Conservation (phyloP, 495 filamentous ascomycete genomes). For the Lentithecium fluviatile region DNA sequence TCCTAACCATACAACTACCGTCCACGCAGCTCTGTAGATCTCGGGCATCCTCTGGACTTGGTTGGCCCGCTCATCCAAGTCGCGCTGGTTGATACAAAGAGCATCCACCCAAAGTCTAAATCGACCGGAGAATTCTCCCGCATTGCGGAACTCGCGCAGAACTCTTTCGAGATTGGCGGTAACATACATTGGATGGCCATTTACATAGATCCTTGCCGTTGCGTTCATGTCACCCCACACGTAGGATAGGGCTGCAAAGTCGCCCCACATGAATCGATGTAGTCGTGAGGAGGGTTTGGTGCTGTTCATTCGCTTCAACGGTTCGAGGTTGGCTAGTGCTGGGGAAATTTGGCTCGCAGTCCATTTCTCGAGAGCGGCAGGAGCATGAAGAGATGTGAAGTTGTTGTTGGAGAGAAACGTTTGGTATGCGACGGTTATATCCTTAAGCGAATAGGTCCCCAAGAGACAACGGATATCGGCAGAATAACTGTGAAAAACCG, state of each 20-base stretch:
- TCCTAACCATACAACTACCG: slow-evolving; percentile 5
- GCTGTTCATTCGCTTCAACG: background rate
- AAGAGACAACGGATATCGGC: too few species aligned
- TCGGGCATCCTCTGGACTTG: background rate
- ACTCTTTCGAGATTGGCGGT: slow-evolving; percentile 1
- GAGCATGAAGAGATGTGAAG: too few species aligned
- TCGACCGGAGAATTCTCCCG: background rate
- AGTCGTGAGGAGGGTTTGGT: background rate
- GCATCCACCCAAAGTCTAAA: slow-evolving; percentile 10
- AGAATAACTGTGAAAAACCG: too few species aligned
- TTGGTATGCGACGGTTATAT: too few species aligned
- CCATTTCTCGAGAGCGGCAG: too few species aligned
- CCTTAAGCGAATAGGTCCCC: too few species aligned
- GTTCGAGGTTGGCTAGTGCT: too few species aligned
- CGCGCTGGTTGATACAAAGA: slow-evolving; percentile 16
- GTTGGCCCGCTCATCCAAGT: background rate
- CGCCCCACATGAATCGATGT: slow-evolving; percentile 7
- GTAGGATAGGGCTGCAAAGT: slow-evolving; percentile 10
- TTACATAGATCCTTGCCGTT: background rate
- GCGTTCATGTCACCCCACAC: background rate
- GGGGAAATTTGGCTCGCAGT: too few species aligned
- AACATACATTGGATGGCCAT: background rate
- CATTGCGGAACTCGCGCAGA: background rate
- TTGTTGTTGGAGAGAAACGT: too few species aligned
- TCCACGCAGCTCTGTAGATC: background rate